Evolutionary conservation across 768 basidiomycete species (phyloP), one percentile per base, ranked within the genome.

Genomic region (Leccinellum luteum): DNA sequence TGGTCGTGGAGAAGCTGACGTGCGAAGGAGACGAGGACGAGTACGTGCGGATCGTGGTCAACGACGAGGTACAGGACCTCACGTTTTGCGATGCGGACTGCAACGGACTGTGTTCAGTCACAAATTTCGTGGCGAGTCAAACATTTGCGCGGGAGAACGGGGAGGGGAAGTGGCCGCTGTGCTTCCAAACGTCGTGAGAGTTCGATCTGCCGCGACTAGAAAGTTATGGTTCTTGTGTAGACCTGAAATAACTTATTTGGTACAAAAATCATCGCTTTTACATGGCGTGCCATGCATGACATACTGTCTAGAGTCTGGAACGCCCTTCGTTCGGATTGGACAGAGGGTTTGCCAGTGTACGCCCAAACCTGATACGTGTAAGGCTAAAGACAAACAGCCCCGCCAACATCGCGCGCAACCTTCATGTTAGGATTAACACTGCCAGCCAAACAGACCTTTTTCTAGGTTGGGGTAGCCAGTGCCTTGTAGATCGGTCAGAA

Each of bases 1-100:
- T 93, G 80, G 81, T 89, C 21, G 80, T 84, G 2, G 93, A 96
- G 76, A 79, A 79, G 64, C 57, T 94, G 66, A 41, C 56, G 6
- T 90, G 89, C 54, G 13, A 15, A 31, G 44, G 54, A 6, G 13
- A 13, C 21, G 23, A 45, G 6, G 71, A 71, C 48, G 77, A 79
- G 55, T 85, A 79, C 64, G 83, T 94, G 10, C 15, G 28, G 10
- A 25, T 45, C 6, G 19, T 45, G 44, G 21, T 45, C 44, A 45
- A 45, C 2, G 44, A 45, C 23, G 21, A 19, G 21, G 21, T 45
- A 19, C 44, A 45, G 2, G 23, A 23, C 19, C 44, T 45, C 19
- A 15, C 44, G 0, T 23, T 45, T 45, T 45, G 44, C 3, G 44
- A 8, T 45, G 19, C 19, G 3, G 13, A 45, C n/a, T 8, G n/a